Conservation (phyloP, 805 yeast genomes). For the Wickerhamomyces rabaulensis region DNA sequence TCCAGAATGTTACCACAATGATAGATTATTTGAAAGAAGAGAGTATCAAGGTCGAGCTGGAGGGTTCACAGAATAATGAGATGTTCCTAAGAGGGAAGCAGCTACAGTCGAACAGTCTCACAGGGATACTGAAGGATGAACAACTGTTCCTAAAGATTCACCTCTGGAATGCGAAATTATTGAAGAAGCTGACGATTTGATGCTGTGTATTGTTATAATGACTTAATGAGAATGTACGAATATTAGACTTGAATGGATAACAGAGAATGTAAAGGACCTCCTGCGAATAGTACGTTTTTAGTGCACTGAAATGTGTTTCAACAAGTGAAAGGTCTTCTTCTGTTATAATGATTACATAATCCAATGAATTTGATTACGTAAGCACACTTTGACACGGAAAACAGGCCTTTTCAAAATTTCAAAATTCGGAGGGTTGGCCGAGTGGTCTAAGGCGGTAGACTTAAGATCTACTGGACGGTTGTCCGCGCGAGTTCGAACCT, state of each 20-base stretch:
- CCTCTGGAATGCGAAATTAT: constrained; percentile 54
- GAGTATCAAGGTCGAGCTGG: constrained; percentile 24
- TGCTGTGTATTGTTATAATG: background rate
- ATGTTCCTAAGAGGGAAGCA: constrained; percentile 50
- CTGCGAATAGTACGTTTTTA: no score
- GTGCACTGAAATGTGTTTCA: no score
- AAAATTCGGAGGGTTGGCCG: background rate
- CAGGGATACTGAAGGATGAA: constrained; percentile 50
- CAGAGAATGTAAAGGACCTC: no score
- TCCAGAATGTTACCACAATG: constrained; percentile 34
- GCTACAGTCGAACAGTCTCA: constrained; percentile 50
- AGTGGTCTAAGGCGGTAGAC: constrained; percentile 1
- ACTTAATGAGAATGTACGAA: background rate
- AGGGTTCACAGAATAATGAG: constrained; percentile 32
- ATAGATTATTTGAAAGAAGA: constrained; percentile 33
- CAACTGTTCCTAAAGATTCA: constrained; percentile 54
- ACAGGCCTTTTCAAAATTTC: no score
- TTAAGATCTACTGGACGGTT: background rate
- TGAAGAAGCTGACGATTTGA: constrained; percentile 27
- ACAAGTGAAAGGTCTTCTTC: no score
- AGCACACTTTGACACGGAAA: background rate
- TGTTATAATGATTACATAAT: background rate
- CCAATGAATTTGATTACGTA: background rate
- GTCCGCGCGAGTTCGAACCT: constrained; percentile 1
- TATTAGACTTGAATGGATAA: background rate